phyloP scores from a whole-genome alignment of 768 basidiomycete genomes.

The Pleurotus tuber-regium region DNA sequence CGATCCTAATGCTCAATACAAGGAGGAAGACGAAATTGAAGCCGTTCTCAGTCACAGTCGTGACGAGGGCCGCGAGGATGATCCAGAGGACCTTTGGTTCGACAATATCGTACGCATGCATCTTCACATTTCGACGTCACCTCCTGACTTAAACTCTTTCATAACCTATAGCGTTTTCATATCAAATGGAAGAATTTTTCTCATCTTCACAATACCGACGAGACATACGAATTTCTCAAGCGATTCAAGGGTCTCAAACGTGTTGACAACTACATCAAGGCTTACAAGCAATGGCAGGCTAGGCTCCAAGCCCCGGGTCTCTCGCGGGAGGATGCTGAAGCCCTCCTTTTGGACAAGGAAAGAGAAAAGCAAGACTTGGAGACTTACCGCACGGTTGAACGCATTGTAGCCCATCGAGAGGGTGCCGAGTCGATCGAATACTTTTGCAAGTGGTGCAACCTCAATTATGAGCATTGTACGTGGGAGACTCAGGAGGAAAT shows the following conservation, averaged over 20 bases:
- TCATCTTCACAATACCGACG: conserved; percentile 99
- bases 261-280: conserved; percentile 98
- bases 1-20: conserved; percentile 49
- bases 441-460: conserved; percentile 95
- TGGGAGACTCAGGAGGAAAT: conserved; percentile 90
- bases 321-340: conserved; percentile 86
- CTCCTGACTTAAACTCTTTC: conserved; percentile 15
- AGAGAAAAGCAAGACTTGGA: conserved; percentile 90
- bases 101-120: conserved; percentile 70
- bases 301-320: conserved; percentile 63
- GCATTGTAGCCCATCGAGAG: conserved; percentile 80
- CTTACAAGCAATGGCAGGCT: conserved; percentile 71
- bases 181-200: conserved; percentile 99
- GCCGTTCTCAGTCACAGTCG: conserved; percentile 83
- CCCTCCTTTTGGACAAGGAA: conserved; percentile 86
- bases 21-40: conserved; percentile 89
- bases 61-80: conserved; percentile 76
- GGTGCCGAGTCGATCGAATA: conserved; percentile 68
- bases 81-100: conserved; percentile 80
- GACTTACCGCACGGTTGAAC: conserved; percentile 87
- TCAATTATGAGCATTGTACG: conserved; percentile 93
- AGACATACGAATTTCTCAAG: conserved; percentile 94
- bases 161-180: conserved; percentile 76
- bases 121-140: conserved; percentile 11
- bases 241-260: conserved; percentile 94